Conservation (phyloP, 371 early-diverging fungal species). For the Blakeslea trispora region DNA sequence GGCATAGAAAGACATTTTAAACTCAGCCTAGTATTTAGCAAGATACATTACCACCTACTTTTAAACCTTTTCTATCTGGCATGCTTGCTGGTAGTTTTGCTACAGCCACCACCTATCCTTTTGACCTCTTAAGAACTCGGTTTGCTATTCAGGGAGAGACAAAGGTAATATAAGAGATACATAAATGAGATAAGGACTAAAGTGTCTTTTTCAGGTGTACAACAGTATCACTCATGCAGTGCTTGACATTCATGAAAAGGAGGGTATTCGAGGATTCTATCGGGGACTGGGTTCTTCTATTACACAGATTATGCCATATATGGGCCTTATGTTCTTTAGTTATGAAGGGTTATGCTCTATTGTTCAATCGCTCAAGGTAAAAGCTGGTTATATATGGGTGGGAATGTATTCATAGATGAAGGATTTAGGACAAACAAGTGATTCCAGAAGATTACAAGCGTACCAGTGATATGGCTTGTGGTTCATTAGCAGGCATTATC, state of each 20-base stretch:
- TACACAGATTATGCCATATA: slow-evolving; percentile 87
- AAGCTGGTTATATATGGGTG: no score
- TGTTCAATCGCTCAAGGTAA: slow-evolving; percentile 33
- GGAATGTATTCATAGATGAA: no score
- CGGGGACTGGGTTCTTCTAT: slow-evolving; percentile 79
- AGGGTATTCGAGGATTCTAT: slow-evolving; percentile 85
- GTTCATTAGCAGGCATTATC: slow-evolving; percentile 79
- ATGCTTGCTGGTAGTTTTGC: slow-evolving; percentile 76
- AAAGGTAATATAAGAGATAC: slow-evolving; percentile 32
- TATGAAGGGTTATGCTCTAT: slow-evolving; percentile 60
- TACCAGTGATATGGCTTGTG: slow-evolving; percentile 65
- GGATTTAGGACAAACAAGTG: slow-evolving; percentile 16
- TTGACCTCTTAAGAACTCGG: slow-evolving; percentile 88
- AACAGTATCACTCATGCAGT: slow-evolving; percentile 61
- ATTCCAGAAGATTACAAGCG: slow-evolving; percentile 26
- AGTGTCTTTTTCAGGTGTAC: slow-evolving; percentile 47
- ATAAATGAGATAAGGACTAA: not conserved
- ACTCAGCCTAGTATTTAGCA: slow-evolving; percentile 6
- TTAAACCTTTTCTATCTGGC: slow-evolving; percentile 63
- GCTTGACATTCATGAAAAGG: slow-evolving; percentile 58
- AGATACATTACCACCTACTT: slow-evolving; percentile 24
- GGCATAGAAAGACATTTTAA: no score
- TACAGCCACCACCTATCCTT: slow-evolving; percentile 83
- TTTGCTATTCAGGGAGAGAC: slow-evolving; percentile 79
- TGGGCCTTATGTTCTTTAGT: slow-evolving; percentile 80